Evolutionary conservation across 805 yeast genomes (phyloP).

Genomic region (Jamesozyma jinghongensis): DNA sequence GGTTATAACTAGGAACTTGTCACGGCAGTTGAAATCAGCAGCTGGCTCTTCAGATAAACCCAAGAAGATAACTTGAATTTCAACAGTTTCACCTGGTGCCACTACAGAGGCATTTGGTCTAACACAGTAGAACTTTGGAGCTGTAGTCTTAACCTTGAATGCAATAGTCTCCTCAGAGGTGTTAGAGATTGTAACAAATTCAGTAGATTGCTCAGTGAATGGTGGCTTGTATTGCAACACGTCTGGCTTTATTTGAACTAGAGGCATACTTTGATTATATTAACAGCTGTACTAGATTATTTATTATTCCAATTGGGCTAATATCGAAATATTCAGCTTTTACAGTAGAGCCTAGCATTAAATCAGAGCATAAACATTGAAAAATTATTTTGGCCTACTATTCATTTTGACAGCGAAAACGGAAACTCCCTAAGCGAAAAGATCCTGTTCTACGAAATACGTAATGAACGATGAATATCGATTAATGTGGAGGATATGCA

Average conservation of each 20-base stretch:
- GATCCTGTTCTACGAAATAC: background rate
- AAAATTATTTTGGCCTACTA: background rate
- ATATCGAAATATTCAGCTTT: background rate
- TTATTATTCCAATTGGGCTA: background rate
- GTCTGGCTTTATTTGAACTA: conserved; percentile 65
- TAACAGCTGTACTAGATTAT: background rate
- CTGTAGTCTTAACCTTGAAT: conserved; percentile 95
- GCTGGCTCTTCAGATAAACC: conserved; percentile 71
- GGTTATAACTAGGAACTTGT: conserved; percentile 83
- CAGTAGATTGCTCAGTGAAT: conserved; percentile 61
- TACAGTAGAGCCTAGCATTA: background rate
- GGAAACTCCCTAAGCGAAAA: background rate
- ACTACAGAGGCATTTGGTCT: conserved; percentile 87
- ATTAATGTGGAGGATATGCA: background rate
- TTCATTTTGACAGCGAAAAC: background rate
- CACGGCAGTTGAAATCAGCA: conserved; percentile 68
- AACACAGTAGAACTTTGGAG: conserved; percentile 91
- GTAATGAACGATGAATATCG: background rate
- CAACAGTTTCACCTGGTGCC: conserved; percentile 59
- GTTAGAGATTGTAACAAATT: conserved; percentile 41
- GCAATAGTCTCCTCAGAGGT: conserved; percentile 56
- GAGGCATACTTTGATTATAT: conserved; percentile 11
- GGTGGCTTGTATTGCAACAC: conserved; percentile 71
- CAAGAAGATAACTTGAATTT: conserved; percentile 77
- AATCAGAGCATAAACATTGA: background rate